Percentiles rank a stretch among this genome's conserved stretches.
phyloP scores from a whole-genome alignment of 2,329 filamentous ascomycete species.

The Lecanicillium sp. region DNA sequence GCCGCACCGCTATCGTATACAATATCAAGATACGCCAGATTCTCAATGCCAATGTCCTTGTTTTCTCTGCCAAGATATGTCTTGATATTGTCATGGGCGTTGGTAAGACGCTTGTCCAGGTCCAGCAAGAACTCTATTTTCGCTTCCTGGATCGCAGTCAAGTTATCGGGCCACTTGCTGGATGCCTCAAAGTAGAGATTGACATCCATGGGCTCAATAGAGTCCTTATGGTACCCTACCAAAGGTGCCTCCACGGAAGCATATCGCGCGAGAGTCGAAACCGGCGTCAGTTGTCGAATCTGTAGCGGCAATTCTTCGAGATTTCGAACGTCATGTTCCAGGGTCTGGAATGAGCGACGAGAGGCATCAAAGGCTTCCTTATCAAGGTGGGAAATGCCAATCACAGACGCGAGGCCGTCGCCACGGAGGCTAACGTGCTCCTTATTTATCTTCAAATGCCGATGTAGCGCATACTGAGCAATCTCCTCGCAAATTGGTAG shows the following conservation, averaged over 20 bases:
- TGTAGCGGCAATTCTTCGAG: constrained; percentile 83
- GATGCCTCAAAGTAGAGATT: constrained; percentile 91
- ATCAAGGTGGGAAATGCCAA: constrained; percentile 40
- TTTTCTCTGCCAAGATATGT: constrained; percentile 79
- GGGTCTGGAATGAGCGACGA: constrained; percentile 59
- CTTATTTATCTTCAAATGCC: constrained; percentile 57
- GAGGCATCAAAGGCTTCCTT: constrained; percentile 58
- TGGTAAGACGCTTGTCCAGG: constrained; percentile 63
- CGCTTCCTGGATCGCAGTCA: constrained; percentile 84
- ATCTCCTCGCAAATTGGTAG: constrained; percentile 73
- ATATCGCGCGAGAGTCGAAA: constrained; percentile 66
- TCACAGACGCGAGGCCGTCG: constrained; percentile 39
- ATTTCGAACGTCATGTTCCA: constrained; percentile 70
- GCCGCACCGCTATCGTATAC: constrained; percentile 61
- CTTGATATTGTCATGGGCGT: constrained; percentile 50
- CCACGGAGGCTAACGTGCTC: constrained; percentile 46
- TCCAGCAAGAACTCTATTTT: constrained; percentile 85
- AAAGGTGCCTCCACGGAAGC: constrained; percentile 46
- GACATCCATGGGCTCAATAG: constrained; percentile 59
- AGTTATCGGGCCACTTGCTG: constrained; percentile 85
- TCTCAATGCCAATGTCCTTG: constrained; percentile 57
- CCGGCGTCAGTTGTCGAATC: constrained; percentile 69
- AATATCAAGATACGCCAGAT: constrained; percentile 77
- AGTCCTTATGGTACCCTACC: constrained; percentile 35
- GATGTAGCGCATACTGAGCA: constrained; percentile 58